Evolutionary conservation across 768 basidiomycete species (phyloP).

Genomic region (Mycena olivaceomarginata): DNA sequence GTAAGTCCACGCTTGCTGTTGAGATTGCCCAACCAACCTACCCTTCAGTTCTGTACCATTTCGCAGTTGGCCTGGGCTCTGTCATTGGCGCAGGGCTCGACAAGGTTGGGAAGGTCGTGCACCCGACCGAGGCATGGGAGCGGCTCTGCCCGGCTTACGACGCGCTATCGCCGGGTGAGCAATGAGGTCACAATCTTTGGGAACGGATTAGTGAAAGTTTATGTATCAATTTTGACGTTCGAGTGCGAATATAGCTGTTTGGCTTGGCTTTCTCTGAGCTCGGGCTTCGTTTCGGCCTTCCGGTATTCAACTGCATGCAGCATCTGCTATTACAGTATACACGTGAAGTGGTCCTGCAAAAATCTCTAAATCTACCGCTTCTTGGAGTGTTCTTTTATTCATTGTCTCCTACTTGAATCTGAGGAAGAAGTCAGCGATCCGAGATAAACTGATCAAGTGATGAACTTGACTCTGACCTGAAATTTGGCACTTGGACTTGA

Average conservation of each 20-base stretch:
- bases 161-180: constrained; percentile 26
- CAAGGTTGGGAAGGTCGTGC: constrained; percentile 26
- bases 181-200: constrained; percentile 27
- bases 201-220: not conserved
- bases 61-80: constrained; percentile 46
- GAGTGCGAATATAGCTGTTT: not conserved
- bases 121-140: constrained; percentile 46
- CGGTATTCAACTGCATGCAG: constrained; percentile 8
- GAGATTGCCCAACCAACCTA: constrained; percentile 4
- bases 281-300: constrained; percentile 2
- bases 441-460: too few species aligned
- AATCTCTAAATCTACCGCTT: constrained; percentile 5
- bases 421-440: too few species aligned
- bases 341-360: constrained; percentile 1
- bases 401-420: not conserved
- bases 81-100: constrained; percentile 42
- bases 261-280: constrained; percentile 7
- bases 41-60: constrained; percentile 43
- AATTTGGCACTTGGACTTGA: too few species aligned
- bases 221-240: not conserved
- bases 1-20: constrained; percentile 8
- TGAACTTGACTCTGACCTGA: too few species aligned
- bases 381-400: not conserved
- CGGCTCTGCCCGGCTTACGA: constrained; percentile 35
- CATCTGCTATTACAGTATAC: not conserved